Base-by-base conservation (phyloP, 805 yeast genomes). In the Barnettozyma californica region DNA sequence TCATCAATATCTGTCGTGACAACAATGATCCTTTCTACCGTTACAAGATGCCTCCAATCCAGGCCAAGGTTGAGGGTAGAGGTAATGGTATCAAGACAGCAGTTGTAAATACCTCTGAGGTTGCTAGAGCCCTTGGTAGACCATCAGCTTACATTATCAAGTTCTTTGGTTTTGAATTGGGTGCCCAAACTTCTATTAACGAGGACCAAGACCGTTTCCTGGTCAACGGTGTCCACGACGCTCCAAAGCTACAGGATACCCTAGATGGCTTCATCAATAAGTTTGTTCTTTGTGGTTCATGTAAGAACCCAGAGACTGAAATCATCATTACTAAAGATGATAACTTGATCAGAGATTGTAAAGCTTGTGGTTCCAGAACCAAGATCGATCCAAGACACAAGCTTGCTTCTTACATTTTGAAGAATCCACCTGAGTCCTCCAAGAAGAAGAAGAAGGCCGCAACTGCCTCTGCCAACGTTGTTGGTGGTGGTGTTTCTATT, bases 21-120 rank as follows among this genome's bases (percentile, higher is more conserved):
- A 94, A 92, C 76, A 83, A 86, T 63, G 99, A 94, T 75, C 97
- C 97, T 41, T 94, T 94, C 70, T 94, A 94, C 82, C 96, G 99
- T 76, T 94, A 94, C 73, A 94, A 94, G 76, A 94, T 94, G 99
- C 99, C 99, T 66, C 86, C 95, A 39, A 84, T 94, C 70, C 95
- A 87, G 73, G 87, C 97, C 59, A 94, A 94, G 78, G 88, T 88
- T 57, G 98, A 94, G 74, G 99, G 99, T 69, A 81, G 96, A 68
- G 99, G 99, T 75, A 94, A 94, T 74, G 99, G 99, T 83, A 94
- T 94, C 72, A 91, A 90, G 69, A 94, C 99, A 21, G 95, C 92
- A 47, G 84, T 94, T 49, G 80, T 89, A 57, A 94, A 94, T 70
- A 81, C 89, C 47, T 73, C 86, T 36, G 98, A 94, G 64, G 97